Base-by-base conservation (phyloP, 2,329 filamentous ascomycete species). In the Furcasterigmium furcatum region DNA sequence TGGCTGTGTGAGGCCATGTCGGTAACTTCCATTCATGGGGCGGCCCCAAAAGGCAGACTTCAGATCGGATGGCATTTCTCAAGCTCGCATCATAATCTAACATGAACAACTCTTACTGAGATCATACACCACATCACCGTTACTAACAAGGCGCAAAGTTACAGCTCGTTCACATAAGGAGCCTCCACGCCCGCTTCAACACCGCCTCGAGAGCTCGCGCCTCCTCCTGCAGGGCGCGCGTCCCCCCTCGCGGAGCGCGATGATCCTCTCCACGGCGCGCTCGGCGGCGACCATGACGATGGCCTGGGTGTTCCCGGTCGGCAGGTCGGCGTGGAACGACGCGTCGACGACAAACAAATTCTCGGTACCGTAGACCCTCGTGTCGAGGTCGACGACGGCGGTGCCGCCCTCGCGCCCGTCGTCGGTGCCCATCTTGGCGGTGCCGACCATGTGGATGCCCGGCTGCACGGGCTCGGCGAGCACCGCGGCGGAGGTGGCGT, bases 301-400 rank as follows among this genome's bases (percentile, higher is more conserved):
- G 48, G 50, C 30, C 34, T 50, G 48, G 14, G 50, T 50, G 48
- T 52, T 52, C 7, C 50, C 50, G 8, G 50, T 52, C 18, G 50
- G 45, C 12, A 52, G 40, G 36, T 60, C 81, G 0, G 82, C 81
- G 63, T 83, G 81, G 51, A 85, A 79, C 19, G 74, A 75, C 0
- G 77, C 80, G 49, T 84, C 81, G 4, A 84, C 76, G 12, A 83
- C 75, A 55, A 80, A 82, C 39, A 82, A 62, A 60, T 82, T 82
- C 48, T 81, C 74, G 0, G 76, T 82, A 38, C 79, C 79, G 52
- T 77, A 82, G 4, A 82, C 76, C 58, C 73, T 76, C 42, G 77
- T 76, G 58, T 82, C 66, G 5, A 71, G 56, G 52, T 82, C 79
- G 1, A 82, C 78, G 2, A 82, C 79, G 2, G 73, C 66, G 21